Base-by-base conservation (phyloP, 805 yeast species). In the Yarrowia yakushimensis region DNA sequence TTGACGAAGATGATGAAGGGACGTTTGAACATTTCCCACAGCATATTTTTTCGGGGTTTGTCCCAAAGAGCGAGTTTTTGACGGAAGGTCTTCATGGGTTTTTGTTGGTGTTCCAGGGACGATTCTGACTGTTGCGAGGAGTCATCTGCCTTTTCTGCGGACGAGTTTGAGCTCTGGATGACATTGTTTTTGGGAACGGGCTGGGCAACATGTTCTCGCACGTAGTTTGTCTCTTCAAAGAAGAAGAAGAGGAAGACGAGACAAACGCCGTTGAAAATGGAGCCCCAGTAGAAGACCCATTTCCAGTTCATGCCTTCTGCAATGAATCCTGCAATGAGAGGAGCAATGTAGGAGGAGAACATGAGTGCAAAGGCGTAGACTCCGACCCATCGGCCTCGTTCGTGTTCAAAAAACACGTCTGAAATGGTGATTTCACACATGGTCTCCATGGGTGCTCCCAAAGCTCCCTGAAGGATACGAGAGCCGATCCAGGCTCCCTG, bases 401-500 rank as follows among this genome's bases (percentile, higher is more conserved):
- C 91, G 72, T 89, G 96, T 66, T 84, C 87, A 73, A 80, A 90
- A 69, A 82, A 89, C 70, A 88, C 81, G 71, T 90, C 96, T 2
- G 90, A 77, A 22, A 81, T 67, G 81, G 79, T 50, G 84, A 86
- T 68, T 82, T 80, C 76, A 79, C 91, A 65, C 71, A 90, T 85
- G 5, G 89, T 83, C 71, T 88, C 96, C 46, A 87, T 80, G 15
- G 87, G 85, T 15, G 93, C 92, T 17, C 85, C 88, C 69, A 87
- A 85, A 50, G 86, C 70, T 68, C 79, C 80, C 46, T 76, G 76
- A 17, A 79, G 65, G 45, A 78, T 71, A 63, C 77, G 73, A 30
- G 75, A 70, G 11, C 76, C 79, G 48, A 75, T 72, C 78, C 78
- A 76, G 46, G 73, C 74, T 37, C 76, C 75, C 59, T 73, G 71